These are phyloP conservation scores for Hemisphaericaspora nanyangensis DNA, from an alignment of 805 yeast genomes.

Conservation along the genomic window DNA sequence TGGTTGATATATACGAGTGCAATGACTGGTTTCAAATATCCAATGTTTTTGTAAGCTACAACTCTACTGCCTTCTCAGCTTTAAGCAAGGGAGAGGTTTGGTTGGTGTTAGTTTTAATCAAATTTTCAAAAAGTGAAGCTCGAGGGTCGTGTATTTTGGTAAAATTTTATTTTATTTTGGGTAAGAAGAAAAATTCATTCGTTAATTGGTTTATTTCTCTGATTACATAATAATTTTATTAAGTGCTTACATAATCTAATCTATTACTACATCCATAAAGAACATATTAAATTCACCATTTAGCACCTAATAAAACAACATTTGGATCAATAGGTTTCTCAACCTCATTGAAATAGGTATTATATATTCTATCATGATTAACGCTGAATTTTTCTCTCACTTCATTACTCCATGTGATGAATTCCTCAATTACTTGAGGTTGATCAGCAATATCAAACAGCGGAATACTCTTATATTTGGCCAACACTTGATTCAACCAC, in stretches of 20 bases:
- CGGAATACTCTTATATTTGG: constrained; percentile 33
- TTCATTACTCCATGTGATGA: constrained; percentile 29
- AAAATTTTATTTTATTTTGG: background rate
- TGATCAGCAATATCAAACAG: constrained; percentile 7
- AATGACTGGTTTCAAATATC: too few relatives aligned
- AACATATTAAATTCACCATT: too few relatives aligned
- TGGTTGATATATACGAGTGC: too few relatives aligned
- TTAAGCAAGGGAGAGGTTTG: too few relatives aligned
- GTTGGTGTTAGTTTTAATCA: too few relatives aligned
- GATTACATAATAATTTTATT: too few relatives aligned
- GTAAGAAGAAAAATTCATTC: background rate
- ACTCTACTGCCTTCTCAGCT: too few relatives aligned
- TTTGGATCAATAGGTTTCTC: constrained; percentile 49
- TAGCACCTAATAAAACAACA: constrained; percentile 48
- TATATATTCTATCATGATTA: constrained; percentile 33
- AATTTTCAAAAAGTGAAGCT: too few relatives aligned
- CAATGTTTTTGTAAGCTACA: too few relatives aligned
- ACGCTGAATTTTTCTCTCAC: constrained; percentile 30
- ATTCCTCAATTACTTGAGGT: constrained; percentile 11
- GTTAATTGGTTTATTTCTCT: constrained; percentile 1
- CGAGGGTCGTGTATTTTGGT: background rate
- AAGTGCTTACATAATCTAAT: too few relatives aligned
- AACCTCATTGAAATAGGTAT: constrained; percentile 47
- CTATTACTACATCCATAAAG: too few relatives aligned
- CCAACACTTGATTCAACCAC: constrained; percentile 40